Percentiles rank a stretch among this genome's conserved stretches.
phyloP scores from a whole-genome alignment of 805 yeast species.

The Ogataea chonburiensis region DNA sequence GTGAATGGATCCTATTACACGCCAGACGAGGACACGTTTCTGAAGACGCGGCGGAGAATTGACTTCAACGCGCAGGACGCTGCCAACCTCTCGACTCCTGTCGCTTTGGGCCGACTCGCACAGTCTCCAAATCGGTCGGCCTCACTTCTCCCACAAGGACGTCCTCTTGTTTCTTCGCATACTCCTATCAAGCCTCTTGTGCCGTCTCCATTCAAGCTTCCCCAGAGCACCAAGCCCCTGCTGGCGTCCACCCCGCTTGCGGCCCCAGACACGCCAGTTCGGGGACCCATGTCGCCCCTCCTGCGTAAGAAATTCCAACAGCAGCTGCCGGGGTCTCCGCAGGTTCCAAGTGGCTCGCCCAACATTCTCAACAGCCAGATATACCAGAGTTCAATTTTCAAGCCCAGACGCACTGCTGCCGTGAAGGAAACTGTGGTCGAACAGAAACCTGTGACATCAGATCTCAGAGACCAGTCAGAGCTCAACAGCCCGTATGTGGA shows the following conservation, averaged over 20 bases:
- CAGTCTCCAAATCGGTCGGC: constrained; percentile 8
- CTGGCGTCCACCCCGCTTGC: constrained; percentile 16
- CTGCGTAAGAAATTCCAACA: constrained; percentile 19
- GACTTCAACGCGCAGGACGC: constrained; percentile 9
- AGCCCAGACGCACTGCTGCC: constrained; percentile 15
- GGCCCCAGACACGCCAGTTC: constrained; percentile 3
- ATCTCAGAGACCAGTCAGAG: constrained; percentile 9
- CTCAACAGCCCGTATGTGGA: constrained; percentile 41
- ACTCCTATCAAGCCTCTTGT: constrained; percentile 35
- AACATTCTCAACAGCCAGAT: constrained; percentile 11
- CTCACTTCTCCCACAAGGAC: constrained; percentile 8
- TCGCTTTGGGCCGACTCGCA: constrained; percentile 3
- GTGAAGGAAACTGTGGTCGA: constrained; percentile 11
- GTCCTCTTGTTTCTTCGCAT: constrained; percentile 19
- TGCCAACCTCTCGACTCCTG: constrained; percentile 8
- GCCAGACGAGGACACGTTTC: constrained; percentile 31
- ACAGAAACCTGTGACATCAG: constrained; percentile 1
- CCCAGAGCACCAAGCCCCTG: constrained; percentile 9
- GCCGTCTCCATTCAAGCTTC: constrained; percentile 33
- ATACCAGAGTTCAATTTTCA: constrained; percentile 26
- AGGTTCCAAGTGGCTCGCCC: not conserved
- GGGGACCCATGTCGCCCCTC: constrained; percentile 18
- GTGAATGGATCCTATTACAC: constrained; percentile 23
- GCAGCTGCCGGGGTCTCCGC: constrained; percentile 10
- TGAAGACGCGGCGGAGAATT: constrained; percentile 23